Percentiles rank a stretch among this genome's conserved stretches.
phyloP scores from a whole-genome alignment of 768 basidiomycete genomes.

The Boletus rubescentipes region DNA sequence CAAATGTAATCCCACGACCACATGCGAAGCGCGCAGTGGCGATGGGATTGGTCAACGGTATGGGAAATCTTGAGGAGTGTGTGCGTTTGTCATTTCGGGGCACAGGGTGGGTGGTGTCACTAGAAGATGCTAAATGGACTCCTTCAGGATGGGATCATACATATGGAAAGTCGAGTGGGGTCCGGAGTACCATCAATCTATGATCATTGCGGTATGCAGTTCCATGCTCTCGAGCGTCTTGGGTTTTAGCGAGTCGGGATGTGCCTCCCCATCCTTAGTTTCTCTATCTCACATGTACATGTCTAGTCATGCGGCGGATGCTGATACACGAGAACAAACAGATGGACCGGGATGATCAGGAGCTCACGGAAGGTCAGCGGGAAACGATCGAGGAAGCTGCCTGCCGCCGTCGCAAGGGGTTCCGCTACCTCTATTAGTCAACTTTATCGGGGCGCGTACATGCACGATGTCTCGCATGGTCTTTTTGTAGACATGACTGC shows the following conservation, averaged over 20 bases:
- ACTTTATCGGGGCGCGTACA: no score
- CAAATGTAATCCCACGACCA: conserved; percentile 58
- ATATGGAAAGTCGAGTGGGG: no score
- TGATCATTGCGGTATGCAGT: no score
- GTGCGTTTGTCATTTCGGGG: conserved; percentile 36
- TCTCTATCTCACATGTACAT: background rate
- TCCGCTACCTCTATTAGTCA: conserved; percentile 59
- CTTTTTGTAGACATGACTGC: no score
- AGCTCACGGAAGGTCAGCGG: conserved; percentile 43
- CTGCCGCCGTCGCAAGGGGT: conserved; percentile 52
- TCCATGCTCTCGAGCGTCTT: no score
- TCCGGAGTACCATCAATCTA: no score
- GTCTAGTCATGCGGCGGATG: conserved; percentile 41
- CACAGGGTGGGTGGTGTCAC: background rate
- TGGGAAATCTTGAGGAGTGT: conserved; percentile 58
- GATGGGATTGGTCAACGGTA: conserved; percentile 62
- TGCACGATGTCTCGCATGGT: no score
- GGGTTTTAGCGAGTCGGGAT: no score
- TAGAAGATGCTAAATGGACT: no score
- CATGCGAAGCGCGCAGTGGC: conserved; percentile 53
- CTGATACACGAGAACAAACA: conserved; percentile 51
- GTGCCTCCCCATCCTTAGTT: no score
- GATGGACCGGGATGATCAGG: conserved; percentile 48
- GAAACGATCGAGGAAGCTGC: conserved; percentile 58
- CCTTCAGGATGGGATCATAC: no score